Evolutionary conservation across 2,329 filamentous ascomycete species (phyloP).

Genomic region (Stemphylium vesicarium): DNA sequence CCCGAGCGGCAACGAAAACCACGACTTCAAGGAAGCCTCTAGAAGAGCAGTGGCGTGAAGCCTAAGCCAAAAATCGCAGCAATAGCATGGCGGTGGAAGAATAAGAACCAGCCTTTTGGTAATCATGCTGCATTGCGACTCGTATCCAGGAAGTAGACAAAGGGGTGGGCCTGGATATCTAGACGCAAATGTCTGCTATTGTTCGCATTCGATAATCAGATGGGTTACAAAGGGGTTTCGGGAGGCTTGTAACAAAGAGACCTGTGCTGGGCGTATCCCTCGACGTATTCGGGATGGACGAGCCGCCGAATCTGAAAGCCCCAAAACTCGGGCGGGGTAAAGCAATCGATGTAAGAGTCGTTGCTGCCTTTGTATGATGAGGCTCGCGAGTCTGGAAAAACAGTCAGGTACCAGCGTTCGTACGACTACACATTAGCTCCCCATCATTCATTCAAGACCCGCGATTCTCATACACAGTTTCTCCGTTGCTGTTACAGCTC

Average conservation of each 20-base stretch:
- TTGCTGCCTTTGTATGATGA: background rate
- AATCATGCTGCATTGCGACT: background rate
- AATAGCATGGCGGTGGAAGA: background rate
- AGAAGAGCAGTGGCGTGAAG: background rate
- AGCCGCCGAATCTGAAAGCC: background rate
- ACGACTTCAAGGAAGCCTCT: background rate
- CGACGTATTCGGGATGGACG: background rate
- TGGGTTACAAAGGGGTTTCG: conserved; percentile 6
- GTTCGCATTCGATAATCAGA: conserved; percentile 6
- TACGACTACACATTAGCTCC: background rate
- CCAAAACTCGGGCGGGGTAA: background rate
- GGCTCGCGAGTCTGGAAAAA: background rate
- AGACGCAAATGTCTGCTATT: background rate
- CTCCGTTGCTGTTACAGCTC: no score
- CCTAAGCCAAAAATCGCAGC: background rate
- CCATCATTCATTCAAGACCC: no score
- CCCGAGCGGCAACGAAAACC: background rate
- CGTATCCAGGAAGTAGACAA: conserved; percentile 2
- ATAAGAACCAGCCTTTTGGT: background rate
- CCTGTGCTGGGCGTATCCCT: background rate
- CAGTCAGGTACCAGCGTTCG: background rate
- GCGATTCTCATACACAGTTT: no score
- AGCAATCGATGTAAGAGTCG: background rate
- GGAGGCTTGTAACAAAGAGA: conserved; percentile 5
- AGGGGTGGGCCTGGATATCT: background rate